Evolutionary conservation across 2,329 filamentous ascomycete species (phyloP), one percentile per base, ranked within the genome.

Genomic region (Daldinia eschscholtzii): DNA sequence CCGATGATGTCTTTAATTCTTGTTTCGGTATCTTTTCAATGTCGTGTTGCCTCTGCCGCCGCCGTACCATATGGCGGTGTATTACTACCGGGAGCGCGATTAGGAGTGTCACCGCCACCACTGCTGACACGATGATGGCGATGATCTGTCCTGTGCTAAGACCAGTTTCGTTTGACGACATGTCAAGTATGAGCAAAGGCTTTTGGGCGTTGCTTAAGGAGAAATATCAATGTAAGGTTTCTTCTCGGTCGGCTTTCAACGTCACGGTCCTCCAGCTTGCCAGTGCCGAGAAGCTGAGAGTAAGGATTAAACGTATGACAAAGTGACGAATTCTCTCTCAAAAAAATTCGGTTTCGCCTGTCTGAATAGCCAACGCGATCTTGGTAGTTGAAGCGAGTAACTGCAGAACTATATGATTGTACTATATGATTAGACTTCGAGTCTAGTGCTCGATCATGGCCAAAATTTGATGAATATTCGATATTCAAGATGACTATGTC

Each of bases 41-140:
- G 4, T 44, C 41, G 26, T 4, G 10, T 30, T 50, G 61, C 37
- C 4, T 15, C 44, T 44, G 61, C 20, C 64, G 55, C 20, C 66
- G 53, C 20, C 62, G 64, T 52, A 68, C 23, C 9, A 67, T 48
- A 6, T 67, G 61, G 12, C 59, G 70, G 4, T 70, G 64, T 9
- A 72, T 28, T 20, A 65, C 26, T 39, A 73, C 61, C 4, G 48
- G 42, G 13, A 68, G 6, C 3, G 60, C 35, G 9, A 73, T 28
- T 5, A 75, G 20, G 35, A 70, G 68, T 1, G 61, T 42, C 2
- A 62, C 50, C 7, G 63, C 55, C 4, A 70, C 65, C 12, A 72
- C 46, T 6, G 66, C 65, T 10, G 72, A 65, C 13, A 58, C 71
- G 37, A 70, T 46, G 26, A 73, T 70, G 13, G 63, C 52, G 26